phyloP scores from a whole-genome alignment of 305 asterid species.

The Coffea humblotiana region DNA sequence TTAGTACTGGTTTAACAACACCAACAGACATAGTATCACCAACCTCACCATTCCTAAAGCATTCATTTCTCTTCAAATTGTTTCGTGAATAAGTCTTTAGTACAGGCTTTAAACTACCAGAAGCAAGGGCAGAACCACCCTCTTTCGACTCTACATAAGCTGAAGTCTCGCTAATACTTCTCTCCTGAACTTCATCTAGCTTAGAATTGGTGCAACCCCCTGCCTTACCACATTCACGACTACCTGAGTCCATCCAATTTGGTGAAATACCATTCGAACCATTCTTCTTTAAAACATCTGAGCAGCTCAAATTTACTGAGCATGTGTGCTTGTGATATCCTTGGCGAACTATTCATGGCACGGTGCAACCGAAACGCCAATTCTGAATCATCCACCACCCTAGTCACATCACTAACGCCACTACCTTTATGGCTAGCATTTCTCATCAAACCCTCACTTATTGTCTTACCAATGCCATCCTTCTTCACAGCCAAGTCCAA shows the following conservation, averaged over 20 bases:
- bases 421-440: constrained; percentile 16
- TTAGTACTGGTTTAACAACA: constrained; percentile 22
- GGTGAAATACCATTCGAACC: constrained; percentile 31
- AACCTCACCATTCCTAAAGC: neutral
- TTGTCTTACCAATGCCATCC: constrained; percentile 22
- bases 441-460: constrained; percentile 18
- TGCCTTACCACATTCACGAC: constrained; percentile 30
- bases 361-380: constrained; percentile 61
- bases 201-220: constrained; percentile 23
- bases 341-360: constrained; percentile 57
- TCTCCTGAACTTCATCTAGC: constrained; percentile 28
- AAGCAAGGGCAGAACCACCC: constrained; percentile 18
- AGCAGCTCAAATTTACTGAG: constrained; percentile 26
- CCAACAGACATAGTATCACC: constrained; percentile 10
- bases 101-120: constrained; percentile 30
- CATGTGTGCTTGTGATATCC: constrained; percentile 37
- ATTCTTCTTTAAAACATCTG: constrained; percentile 28
- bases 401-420: constrained; percentile 23
- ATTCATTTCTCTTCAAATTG: constrained; percentile 41
- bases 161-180: constrained; percentile 31
- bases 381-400: constrained; percentile 45
- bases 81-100: constrained; percentile 42
- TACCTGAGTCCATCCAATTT: constrained; percentile 34
- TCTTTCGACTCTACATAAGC: constrained; percentile 23
- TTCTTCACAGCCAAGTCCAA: constrained; percentile 33